Evolutionary conservation across 139 green algal genomes (phyloP), one percentile per base, ranked within the genome.

Genomic region (Micractinium conductrix): DNA sequence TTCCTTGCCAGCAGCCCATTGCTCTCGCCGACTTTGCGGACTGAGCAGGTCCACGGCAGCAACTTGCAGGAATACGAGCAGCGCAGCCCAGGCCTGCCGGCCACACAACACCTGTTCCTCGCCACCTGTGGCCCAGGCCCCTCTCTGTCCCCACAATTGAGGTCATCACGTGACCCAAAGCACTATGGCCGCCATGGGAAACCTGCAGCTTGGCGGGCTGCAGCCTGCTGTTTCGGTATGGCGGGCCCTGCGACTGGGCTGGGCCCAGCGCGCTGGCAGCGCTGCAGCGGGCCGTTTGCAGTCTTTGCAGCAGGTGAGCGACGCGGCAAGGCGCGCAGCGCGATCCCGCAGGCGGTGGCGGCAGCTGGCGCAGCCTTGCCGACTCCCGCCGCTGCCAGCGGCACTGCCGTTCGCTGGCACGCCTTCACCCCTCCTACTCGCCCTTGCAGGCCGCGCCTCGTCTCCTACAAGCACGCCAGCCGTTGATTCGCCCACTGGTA

Each of bases 131-230:
- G n/a, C n/a, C n/a, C n/a, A n/a, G n/a, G n/a, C n/a, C n/a, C n/a
- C n/a, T n/a, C n/a, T n/a, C n/a, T n/a, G n/a, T n/a, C n/a, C n/a
- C n/a, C n/a, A n/a, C n/a, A n/a, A n/a, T n/a, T n/a, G n/a, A n/a
- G n/a, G n/a, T n/a, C n/a, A n/a, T n/a, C n/a, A n/a, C n/a, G n/a
- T 16, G 53, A 62, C 53, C 53, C 53, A 62, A 22, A 9, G 42
- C 42, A 74, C 26, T 40, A 43, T 82, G 76, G 55, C 40, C 14
- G 40, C 35, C 16, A 26, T 82, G 55, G 58, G 76, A 10, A 82
- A 53, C 40, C 28, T 83, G 40, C 78, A 83, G 78, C 78, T 65
- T n/a, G 73, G 45, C n/a, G 21, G 73, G n/a, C 45, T 83, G 14
- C 78, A 63, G 14, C 62, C 78, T 14, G 75, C 75, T 12, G 75